phyloP scores from a whole-genome alignment of 2,329 filamentous ascomycete species.

The Penicillium psychrosexuale region DNA sequence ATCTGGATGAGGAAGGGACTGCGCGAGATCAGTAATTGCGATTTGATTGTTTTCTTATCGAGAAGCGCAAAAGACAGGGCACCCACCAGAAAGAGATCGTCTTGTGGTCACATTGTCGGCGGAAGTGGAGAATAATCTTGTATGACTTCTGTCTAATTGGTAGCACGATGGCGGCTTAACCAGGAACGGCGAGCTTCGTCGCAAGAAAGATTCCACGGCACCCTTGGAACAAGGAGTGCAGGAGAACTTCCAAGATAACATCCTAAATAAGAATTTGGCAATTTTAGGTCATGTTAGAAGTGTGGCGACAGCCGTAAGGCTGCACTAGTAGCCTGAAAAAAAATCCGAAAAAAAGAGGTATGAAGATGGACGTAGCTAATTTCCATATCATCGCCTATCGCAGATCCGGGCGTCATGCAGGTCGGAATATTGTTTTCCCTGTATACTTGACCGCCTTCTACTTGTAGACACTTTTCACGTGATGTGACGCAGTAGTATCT shows the following conservation, averaged over 20 bases:
- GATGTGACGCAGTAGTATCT: too few species aligned
- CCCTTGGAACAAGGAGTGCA: slow-evolving; percentile 33
- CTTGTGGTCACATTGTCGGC: slow-evolving; percentile 1
- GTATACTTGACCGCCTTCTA: slow-evolving; percentile 10
- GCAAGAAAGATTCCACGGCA: slow-evolving; percentile 25
- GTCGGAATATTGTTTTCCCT: slow-evolving; percentile 11
- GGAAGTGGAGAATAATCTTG: slow-evolving; percentile 14
- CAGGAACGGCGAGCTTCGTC: slow-evolving; percentile 22
- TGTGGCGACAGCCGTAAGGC: slow-evolving; percentile 17
- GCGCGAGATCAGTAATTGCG: slow-evolving; percentile 17
- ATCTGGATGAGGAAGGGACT: slow-evolving; percentile 58
- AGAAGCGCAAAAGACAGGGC: background rate
- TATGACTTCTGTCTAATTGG: slow-evolving; percentile 11
- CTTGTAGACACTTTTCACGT: background rate
- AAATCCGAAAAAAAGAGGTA: background rate
- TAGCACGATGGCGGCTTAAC: slow-evolving; percentile 15
- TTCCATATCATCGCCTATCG: slow-evolving; percentile 24
- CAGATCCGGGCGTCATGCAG: slow-evolving; percentile 19
- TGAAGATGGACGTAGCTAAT: slow-evolving; percentile 2
- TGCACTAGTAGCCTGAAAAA: slow-evolving; percentile 1
- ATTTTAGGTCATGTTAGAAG: slow-evolving; percentile 23
- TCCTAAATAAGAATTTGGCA: slow-evolving; percentile 4
- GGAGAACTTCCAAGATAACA: slow-evolving; percentile 29
- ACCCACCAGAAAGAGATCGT: slow-evolving; percentile 31
- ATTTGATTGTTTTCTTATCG: background rate